Conservation (phyloP, 208 protist genomes). For the Trypanosomatidae sp. region DNA sequence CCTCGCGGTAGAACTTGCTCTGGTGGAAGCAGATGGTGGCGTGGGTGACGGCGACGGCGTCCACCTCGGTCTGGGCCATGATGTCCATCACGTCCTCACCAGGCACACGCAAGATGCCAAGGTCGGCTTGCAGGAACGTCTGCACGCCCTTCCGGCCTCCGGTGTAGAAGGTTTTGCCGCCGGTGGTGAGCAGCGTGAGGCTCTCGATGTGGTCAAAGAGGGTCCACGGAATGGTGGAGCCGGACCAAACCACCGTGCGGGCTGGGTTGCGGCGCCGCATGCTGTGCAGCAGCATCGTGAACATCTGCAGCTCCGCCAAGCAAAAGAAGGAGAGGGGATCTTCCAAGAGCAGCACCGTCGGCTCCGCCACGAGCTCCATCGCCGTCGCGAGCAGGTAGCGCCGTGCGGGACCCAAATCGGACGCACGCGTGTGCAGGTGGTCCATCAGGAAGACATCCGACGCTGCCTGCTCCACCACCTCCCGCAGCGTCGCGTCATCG, state of each 20-base stretch:
- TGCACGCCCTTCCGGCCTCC: slow-evolving; percentile 27
- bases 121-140: slow-evolving; percentile 35
- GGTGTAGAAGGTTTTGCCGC: slow-evolving; percentile 43
- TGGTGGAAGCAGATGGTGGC: slow-evolving; percentile 23
- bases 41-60: slow-evolving; percentile 22
- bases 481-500: slow-evolving; percentile 49
- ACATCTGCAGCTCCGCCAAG: slow-evolving; percentile 54
- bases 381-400: slow-evolving; percentile 50
- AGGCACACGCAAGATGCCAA: slow-evolving; percentile 22
- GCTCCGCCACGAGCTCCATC: slow-evolving; percentile 55
- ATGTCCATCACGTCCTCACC: slow-evolving; percentile 53
- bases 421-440: slow-evolving; percentile 7
- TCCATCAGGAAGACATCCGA: slow-evolving; percentile 62
- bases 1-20: slow-evolving; percentile 14
- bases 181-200: slow-evolving; percentile 40
- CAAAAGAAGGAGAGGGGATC: slow-evolving; percentile 36
- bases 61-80: slow-evolving; percentile 37
- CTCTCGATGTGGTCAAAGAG: slow-evolving; percentile 37
- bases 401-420: slow-evolving; percentile 2
- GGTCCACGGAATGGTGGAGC: slow-evolving; percentile 24
- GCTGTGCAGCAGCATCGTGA: slow-evolving; percentile 61
- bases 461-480: slow-evolving; percentile 63
- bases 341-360: slow-evolving; percentile 61
- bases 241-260: slow-evolving; percentile 21
- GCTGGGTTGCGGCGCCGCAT: slow-evolving; percentile 19